A percentile compares a stretch with the other conserved stretches of the same genome.
These are phyloP conservation scores for Yarrowia sp. DNA, from an alignment of 805 yeast genomes.

Conservation along the genomic window DNA sequence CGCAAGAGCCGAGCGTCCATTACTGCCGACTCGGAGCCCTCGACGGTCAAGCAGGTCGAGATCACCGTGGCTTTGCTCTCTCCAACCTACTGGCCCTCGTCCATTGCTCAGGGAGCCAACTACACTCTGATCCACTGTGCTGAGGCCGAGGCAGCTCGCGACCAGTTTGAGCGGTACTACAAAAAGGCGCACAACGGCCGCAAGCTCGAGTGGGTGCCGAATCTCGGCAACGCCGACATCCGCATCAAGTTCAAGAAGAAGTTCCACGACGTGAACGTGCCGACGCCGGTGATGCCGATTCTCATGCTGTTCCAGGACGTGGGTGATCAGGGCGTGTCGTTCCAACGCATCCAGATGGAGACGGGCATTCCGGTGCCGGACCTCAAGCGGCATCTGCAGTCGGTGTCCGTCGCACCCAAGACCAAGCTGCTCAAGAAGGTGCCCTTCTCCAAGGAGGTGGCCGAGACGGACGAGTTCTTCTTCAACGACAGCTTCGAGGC, in stretches of 20 bases:
- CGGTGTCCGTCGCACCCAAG: slow-evolving; percentile 80
- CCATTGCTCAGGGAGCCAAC: slow-evolving; percentile 38
- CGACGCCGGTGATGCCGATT: slow-evolving; percentile 77
- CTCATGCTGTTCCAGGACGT: slow-evolving; percentile 68
- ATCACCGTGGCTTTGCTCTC: slow-evolving; percentile 57
- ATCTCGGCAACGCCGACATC: slow-evolving; percentile 79
- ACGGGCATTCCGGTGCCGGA: slow-evolving; percentile 76
- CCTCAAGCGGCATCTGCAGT: slow-evolving; percentile 71
- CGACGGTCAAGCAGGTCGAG: slow-evolving; percentile 34
- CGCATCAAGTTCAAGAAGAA: slow-evolving; percentile 64
- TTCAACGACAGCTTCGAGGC: slow-evolving; percentile 69
- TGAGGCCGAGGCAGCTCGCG: slow-evolving; percentile 45
- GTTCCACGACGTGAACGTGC: slow-evolving; percentile 74
- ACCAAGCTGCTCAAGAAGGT: slow-evolving; percentile 69
- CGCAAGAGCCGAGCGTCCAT: slow-evolving; percentile 30
- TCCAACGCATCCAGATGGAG: slow-evolving; percentile 57
- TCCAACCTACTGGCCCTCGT: slow-evolving; percentile 66
- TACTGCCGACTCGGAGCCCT: background rate
- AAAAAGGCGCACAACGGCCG: slow-evolving; percentile 55
- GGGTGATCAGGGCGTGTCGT: slow-evolving; percentile 47
- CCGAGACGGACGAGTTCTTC: slow-evolving; percentile 58
- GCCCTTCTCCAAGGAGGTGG: slow-evolving; percentile 74
- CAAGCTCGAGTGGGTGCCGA: slow-evolving; percentile 72
- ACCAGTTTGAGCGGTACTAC: slow-evolving; percentile 54
- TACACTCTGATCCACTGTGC: slow-evolving; percentile 16